Evolutionary conservation across 1,139 yeast species (phyloP).

Genomic region (Suhomyces maxii): DNA sequence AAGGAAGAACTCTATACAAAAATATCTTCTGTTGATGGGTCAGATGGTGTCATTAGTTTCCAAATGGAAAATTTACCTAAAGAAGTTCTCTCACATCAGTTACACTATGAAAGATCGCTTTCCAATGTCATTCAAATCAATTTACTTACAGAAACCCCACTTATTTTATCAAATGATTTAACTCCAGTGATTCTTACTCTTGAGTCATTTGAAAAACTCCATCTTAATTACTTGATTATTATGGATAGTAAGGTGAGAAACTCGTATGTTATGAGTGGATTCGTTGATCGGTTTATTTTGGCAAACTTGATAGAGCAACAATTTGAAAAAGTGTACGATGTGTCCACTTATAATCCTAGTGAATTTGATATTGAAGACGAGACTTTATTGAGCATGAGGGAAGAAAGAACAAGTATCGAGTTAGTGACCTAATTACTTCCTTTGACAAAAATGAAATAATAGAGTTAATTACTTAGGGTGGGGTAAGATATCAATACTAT

Average conservation of each 20-base stretch:
- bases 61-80: conserved; percentile 23
- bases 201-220: conserved; percentile 43
- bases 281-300: conserved; percentile 41
- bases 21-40: conserved; percentile 15
- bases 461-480: no score
- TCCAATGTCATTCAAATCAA: conserved; percentile 38
- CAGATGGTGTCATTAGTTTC: conserved; percentile 21
- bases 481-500: no score
- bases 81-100: conserved; percentile 25
- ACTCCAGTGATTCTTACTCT: conserved; percentile 38
- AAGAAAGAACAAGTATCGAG: conserved; percentile 21
- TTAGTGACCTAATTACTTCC: conserved; percentile 23
- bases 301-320: conserved; percentile 31
- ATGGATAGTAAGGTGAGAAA: conserved; percentile 19
- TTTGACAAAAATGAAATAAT: no score
- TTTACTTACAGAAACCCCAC: conserved; percentile 77
- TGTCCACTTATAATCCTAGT: conserved; percentile 9
- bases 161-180: conserved; percentile 52
- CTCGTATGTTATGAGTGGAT: conserved; percentile 34
- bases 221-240: conserved; percentile 38
- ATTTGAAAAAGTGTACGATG: conserved; percentile 25
- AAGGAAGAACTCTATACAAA: conserved; percentile 27
- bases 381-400: conserved; percentile 14
- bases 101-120: conserved; percentile 24
- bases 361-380: conserved; percentile 22